Evolutionary conservation across 2,329 filamentous ascomycete species (phyloP).

Genomic region (Colletotrichum scovillei): DNA sequence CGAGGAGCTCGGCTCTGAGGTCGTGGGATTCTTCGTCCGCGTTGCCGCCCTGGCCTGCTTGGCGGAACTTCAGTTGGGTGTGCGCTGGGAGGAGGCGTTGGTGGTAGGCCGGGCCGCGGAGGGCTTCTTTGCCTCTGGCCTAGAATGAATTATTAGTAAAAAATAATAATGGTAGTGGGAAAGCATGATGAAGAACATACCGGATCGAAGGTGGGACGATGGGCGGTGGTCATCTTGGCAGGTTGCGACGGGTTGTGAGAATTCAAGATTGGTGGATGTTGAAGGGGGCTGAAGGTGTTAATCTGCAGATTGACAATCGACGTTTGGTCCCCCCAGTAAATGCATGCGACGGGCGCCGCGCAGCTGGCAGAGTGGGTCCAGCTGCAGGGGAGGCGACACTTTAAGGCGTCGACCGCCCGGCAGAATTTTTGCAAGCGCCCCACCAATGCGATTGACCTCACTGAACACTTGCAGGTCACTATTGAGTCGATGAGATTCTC

Average conservation of each 20-base stretch:
- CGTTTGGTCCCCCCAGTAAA: slow-evolving; percentile 8
- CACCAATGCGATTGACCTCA: slow-evolving; percentile 36
- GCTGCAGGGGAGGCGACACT: slow-evolving; percentile 15
- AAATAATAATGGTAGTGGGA: background rate
- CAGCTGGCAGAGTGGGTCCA: slow-evolving; percentile 12
- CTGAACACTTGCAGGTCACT: slow-evolving; percentile 33
- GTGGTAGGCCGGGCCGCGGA: slow-evolving; percentile 93
- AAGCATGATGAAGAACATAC: slow-evolving; percentile 58
- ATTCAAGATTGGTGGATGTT: background rate
- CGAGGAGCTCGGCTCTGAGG: slow-evolving; percentile 88
- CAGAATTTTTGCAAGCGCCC: slow-evolving; percentile 54
- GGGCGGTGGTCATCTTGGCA: slow-evolving; percentile 70
- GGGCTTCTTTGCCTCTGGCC: slow-evolving; percentile 94
- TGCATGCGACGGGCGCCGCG: slow-evolving; percentile 9
- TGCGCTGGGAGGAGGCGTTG: slow-evolving; percentile 95
- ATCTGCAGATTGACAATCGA: background rate
- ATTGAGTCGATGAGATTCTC: slow-evolving; percentile 1
- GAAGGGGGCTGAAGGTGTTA: slow-evolving; percentile 1
- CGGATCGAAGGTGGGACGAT: slow-evolving; percentile 95
- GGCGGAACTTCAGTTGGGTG: slow-evolving; percentile 90
- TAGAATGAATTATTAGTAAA: slow-evolving; percentile 50
- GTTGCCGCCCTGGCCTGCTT: slow-evolving; percentile 87
- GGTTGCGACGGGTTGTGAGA: background rate
- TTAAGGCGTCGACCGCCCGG: slow-evolving; percentile 56
- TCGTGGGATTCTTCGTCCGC: slow-evolving; percentile 79